Evolutionary conservation across 805 yeast species (phyloP), one percentile per base, ranked within the genome.

Genomic region (Grigorovia humatica): DNA sequence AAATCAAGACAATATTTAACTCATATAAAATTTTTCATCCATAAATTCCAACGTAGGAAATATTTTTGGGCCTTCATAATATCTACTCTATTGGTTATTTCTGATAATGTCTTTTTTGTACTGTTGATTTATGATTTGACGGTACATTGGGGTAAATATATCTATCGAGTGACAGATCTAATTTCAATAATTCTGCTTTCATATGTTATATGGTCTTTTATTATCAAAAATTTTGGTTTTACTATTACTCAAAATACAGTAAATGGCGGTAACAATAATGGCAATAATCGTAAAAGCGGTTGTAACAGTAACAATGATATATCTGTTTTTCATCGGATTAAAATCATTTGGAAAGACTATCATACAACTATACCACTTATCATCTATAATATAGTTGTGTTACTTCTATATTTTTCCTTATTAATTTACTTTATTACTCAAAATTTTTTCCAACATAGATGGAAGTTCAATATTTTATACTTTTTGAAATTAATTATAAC

Each of bases 361-460:
- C 59, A 63, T 50, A 59, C 61, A 44, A 59, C 60, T 2, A 48
- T 65, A 12, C 65, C 67, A n/a, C 43, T 64, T 19, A 48, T 65
- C 32, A 40, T 59, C 13, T 65, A 56, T 47, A 64, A 62, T 50
- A 40, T 59, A 12, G 40, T 57, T 1, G 51, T 58, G 6, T 57
- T 59, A 35, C 46, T 52, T 1, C 19, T 59, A n/a, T 50, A 59
- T 17, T 63, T 52, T 48, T 51, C 52, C 30, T 43, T 57, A 9
- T 49, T 56, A 4, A 57, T 65, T 18, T 57, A 51, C 44, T 51
- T 59, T 38, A 52, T 57, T 2, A 50, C 52, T 1, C 40, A 44
- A 32, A 44, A 53, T 2, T 18, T 27, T 12, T 40, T 50, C 8
- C 45, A 30, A 2, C 47, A 40, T 30, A 53, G 55, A 45, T 66